Conservation (phyloP, 2,329 filamentous ascomycete genomes). For the Sarocladiaceae sp. region DNA sequence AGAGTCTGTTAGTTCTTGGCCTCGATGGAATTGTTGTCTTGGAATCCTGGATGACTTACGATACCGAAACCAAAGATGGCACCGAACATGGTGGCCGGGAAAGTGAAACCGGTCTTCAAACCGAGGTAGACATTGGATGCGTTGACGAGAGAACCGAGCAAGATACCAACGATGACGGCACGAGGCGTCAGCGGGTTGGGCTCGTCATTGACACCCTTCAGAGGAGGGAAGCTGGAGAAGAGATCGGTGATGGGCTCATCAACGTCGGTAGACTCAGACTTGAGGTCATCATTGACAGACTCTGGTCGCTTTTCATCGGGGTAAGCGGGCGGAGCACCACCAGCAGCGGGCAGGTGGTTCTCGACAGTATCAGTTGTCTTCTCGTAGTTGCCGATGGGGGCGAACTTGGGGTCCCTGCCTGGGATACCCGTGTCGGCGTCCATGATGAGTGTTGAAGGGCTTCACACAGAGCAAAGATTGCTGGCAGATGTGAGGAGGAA, state of each 20-base stretch:
- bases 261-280: conserved; percentile 19
- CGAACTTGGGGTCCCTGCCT: conserved; percentile 9
- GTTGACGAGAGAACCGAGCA: conserved; percentile 56
- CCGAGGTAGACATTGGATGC: conserved; percentile 60
- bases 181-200: conserved; percentile 49
- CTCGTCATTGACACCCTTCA: conserved; percentile 38
- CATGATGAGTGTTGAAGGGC: background rate
- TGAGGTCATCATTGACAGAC: conserved; percentile 21
- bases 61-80: conserved; percentile 56
- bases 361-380: conserved; percentile 1
- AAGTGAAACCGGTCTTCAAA: conserved; percentile 50
- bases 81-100: conserved; percentile 43
- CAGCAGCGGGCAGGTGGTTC: background rate
- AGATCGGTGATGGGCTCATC: conserved; percentile 23
- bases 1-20: background rate
- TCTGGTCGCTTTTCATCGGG: conserved; percentile 20
- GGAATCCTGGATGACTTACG: conserved; percentile 43
- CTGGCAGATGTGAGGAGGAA: background rate
- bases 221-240: conserved; percentile 27
- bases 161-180: conserved; percentile 49
- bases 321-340: conserved; percentile 1
- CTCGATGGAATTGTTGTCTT: too few species aligned
- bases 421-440: conserved; percentile 5
- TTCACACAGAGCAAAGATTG: background rate
- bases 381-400: conserved; percentile 9